Evolutionary conservation across 2,329 filamentous ascomycete genomes (phyloP).

Genomic region (Beauveria bassiana): DNA sequence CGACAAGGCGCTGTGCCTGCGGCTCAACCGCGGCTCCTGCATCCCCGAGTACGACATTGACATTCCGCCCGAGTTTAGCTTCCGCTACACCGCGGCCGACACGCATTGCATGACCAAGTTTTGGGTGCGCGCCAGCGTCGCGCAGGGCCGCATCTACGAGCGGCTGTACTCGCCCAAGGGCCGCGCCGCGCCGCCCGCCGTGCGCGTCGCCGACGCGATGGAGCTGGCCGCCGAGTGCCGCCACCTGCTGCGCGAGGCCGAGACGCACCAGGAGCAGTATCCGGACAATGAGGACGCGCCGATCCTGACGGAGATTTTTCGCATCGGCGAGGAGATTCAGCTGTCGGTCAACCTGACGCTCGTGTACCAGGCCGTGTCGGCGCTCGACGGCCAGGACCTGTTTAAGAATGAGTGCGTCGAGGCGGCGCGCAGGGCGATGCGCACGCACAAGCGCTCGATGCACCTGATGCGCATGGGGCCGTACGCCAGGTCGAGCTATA

Average conservation of each 20-base stretch:
- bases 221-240: conserved; percentile 31
- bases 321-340: conserved; percentile 40
- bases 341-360: conserved; percentile 41
- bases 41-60: conserved; percentile 55
- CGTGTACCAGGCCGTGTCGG: conserved; percentile 45
- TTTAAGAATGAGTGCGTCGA: conserved; percentile 43
- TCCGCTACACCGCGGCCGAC: conserved; percentile 29
- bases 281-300: conserved; percentile 30
- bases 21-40: conserved; percentile 48
- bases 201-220: conserved; percentile 32
- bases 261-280: conserved; percentile 27
- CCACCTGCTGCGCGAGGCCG: conserved; percentile 25
- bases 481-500: conserved; percentile 38
- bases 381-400: conserved; percentile 31
- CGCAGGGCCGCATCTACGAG: conserved; percentile 54
- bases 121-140: conserved; percentile 48
- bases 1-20: conserved; percentile 50
- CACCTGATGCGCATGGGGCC: conserved; percentile 30
- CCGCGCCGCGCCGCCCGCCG: conserved; percentile 29
- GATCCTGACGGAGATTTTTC: conserved; percentile 35
- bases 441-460: conserved; percentile 38
- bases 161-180: conserved; percentile 42
- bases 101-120: conserved; percentile 33
- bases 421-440: conserved; percentile 40
- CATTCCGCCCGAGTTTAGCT: conserved; percentile 34